phyloP scores from a whole-genome alignment of 306 rosid genomes.

The Quercus robur region DNA sequence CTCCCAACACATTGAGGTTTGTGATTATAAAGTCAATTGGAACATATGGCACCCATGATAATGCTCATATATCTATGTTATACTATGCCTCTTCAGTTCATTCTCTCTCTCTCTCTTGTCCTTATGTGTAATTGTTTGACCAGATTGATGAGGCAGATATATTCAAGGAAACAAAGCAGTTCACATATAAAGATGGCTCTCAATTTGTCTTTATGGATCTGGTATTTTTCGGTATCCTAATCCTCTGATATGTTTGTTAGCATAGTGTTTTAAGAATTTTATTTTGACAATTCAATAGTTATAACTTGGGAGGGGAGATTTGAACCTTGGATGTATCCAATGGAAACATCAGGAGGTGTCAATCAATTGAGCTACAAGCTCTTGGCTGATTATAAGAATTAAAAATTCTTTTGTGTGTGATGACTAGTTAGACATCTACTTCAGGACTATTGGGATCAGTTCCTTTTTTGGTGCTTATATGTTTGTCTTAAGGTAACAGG shows the following conservation, averaged over 20 bases:
- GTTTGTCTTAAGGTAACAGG: constrained; percentile 1
- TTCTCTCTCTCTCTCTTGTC: neutral
- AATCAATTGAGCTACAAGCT: too few relatives aligned
- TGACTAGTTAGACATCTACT: constrained; percentile 11
- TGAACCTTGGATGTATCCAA: too few relatives aligned
- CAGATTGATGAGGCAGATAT: constrained; percentile 78
- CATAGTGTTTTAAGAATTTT: neutral
- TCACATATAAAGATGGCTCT: constrained; percentile 87
- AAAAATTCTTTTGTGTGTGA: neutral
- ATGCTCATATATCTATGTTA: neutral
- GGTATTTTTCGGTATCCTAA: constrained; percentile 50
- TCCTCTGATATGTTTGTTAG: constrained; percentile 19
- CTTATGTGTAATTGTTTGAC: constrained; percentile 13
- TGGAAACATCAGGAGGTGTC: too few relatives aligned
- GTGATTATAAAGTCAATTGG: neutral
- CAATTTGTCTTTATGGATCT: constrained; percentile 97
- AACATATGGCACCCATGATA: neutral
- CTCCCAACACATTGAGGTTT: neutral
- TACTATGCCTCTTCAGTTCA: neutral
- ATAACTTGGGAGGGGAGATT: too few relatives aligned
- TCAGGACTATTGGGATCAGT: neutral
- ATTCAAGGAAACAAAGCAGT: constrained; percentile 89
- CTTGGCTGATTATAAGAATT: too few relatives aligned
- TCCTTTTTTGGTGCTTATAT: constrained; percentile 25
- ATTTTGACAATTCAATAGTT: too few relatives aligned